Evolutionary conservation across 163 green algal species (phyloP), one percentile per base, ranked within the genome.

Genomic region (Picocystis sp.): DNA sequence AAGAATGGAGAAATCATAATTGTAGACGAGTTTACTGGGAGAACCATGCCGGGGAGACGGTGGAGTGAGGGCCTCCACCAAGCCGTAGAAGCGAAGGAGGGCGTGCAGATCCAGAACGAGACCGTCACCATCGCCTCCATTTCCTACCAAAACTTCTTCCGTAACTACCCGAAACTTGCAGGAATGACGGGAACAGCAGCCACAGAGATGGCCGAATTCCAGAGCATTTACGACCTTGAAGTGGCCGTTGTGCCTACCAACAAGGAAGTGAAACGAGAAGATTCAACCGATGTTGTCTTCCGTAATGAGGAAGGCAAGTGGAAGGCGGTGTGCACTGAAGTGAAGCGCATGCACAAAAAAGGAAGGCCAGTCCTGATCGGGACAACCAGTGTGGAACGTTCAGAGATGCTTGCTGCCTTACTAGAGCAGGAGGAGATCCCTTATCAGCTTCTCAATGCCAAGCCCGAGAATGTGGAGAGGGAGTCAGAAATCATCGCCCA

Each of bases 401-500:
- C 66, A 47, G 90, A 98, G 75, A 45, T 61, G 22, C 66, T 97
- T 22, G 83, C 76, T 25, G 58, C 42, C 0, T 67, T 83, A 62
- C 72, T 98, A 43, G 29, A 61, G 2, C 66, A 86, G 56, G 70
- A 71, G 22, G 80, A 71, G 35, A 60, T 61, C 45, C 22, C 47
- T 19, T 60, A 49, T 35, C 68, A 91, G 76, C 67, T 97, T 43
- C 69, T 98, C 56, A 97, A 98, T 64, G 89, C 89, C 48, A 96
- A 97, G 75, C 90, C 90, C 0, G 90, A 99, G 78, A 96, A 95
- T 56, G 90, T 99, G 55, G 84, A 96, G 75, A 66, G 85, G 8
- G 90, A 99, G 79, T 77, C 64, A 44, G 88, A 99, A 76, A 95
- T 96, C 56, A 86, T 99, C 35, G 90, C 88, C 11, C 89, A 99